Conservation (phyloP, 1,139 yeast species). For the Suhomyces panamericanus region DNA sequence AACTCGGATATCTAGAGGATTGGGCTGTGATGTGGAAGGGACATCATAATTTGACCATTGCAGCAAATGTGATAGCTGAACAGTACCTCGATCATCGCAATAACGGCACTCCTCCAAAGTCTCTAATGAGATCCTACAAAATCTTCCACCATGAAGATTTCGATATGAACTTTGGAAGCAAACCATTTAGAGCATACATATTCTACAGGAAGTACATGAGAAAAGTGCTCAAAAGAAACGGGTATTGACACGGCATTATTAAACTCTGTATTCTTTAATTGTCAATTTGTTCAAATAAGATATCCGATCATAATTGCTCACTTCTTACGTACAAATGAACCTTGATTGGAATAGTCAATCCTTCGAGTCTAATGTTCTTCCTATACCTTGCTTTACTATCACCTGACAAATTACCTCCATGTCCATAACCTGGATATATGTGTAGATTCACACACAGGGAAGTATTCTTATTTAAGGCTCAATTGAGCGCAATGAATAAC, state of each 20-base stretch:
- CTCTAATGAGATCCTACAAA: background rate
- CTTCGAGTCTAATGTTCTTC: no score
- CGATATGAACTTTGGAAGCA: background rate
- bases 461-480: no score
- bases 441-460: no score
- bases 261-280: no score
- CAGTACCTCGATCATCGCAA: background rate
- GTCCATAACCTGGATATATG: no score
- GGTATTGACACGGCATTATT: background rate
- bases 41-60: background rate
- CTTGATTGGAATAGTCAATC: no score
- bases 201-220: background rate
- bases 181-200: background rate
- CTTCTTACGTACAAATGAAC: no score
- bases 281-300: no score
- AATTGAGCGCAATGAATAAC: no score
- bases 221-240: background rate
- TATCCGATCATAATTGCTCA: no score
- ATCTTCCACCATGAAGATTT: background rate
- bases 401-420: no score
- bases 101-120: background rate
- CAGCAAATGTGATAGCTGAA: background rate
- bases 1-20: background rate
- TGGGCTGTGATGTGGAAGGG: conserved; percentile 1
- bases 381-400: no score